Percentiles rank a stretch among this genome's conserved stretches.
These are phyloP conservation scores for Actinomucor elegans DNA, from an alignment of 371 early-diverging fungal species.

Conservation along the genomic window DNA sequence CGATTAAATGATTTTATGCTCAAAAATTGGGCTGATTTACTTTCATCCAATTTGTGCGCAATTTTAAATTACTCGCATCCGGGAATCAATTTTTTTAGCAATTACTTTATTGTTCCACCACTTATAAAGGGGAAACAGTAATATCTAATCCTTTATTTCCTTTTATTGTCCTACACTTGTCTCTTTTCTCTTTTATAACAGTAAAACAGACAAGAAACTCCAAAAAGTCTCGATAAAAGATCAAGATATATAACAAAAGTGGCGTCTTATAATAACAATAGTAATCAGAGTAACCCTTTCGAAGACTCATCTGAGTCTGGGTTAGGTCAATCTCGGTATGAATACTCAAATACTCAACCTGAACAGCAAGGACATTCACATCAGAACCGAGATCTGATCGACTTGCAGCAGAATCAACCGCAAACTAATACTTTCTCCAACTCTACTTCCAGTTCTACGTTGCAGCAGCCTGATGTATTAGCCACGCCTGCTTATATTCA, in stretches of 20 bases:
- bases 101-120: too few species aligned
- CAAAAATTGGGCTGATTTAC: too few species aligned
- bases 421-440: slow-evolving; percentile 3
- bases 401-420: slow-evolving; percentile 17
- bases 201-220: too few species aligned
- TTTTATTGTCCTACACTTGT: too few species aligned
- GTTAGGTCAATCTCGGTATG: slow-evolving; percentile 12
- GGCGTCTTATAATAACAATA: slow-evolving; percentile 13
- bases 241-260: slow-evolving; percentile 7
- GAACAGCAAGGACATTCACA: neutral
- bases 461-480: slow-evolving; percentile 2
- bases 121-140: too few species aligned
- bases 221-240: too few species aligned
- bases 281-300: slow-evolving; percentile 21
- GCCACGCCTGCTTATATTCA: slow-evolving; percentile 17
- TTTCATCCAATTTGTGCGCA: too few species aligned
- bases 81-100: too few species aligned
- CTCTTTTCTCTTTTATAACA: too few species aligned
- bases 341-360: slow-evolving; percentile 3
- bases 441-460: slow-evolving; percentile 12
- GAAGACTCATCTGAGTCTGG: slow-evolving; percentile 30
- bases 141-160: too few species aligned
- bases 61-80: too few species aligned
- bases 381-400: slow-evolving; percentile 12
- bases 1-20: too few species aligned